Evolutionary conservation across 2,329 filamentous ascomycete genomes (phyloP).

Genomic region (Endocalyx cinctus): DNA sequence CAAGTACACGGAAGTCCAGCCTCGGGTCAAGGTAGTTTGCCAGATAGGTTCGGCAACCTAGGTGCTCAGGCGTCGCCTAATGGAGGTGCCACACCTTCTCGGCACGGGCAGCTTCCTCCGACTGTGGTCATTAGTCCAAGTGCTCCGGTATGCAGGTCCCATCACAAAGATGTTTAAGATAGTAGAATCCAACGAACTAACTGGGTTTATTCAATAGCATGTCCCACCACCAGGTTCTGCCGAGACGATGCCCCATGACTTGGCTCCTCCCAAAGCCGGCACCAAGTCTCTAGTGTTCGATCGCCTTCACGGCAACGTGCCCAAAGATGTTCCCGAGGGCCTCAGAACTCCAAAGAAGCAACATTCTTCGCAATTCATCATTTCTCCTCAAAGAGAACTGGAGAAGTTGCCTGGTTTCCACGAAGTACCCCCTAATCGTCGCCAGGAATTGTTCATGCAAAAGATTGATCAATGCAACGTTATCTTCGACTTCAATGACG

Average conservation of each 20-base stretch:
- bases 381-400: constrained; percentile 91
- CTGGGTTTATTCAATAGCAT: constrained; percentile 54
- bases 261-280: constrained; percentile 87
- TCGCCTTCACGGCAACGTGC: constrained; percentile 84
- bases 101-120: constrained; percentile 65
- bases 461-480: constrained; percentile 99
- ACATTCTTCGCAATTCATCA: constrained; percentile 95
- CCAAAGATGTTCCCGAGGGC: constrained; percentile 94
- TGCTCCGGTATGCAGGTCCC: constrained; percentile 64
- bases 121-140: constrained; percentile 95
- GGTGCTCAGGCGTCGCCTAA: constrained; percentile 39
- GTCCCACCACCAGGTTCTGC: constrained; percentile 86
- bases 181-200: too few relatives aligned
- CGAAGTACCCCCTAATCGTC: constrained; percentile 88
- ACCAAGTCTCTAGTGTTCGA: constrained; percentile 87
- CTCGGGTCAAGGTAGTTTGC: constrained; percentile 24
- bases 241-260: constrained; percentile 96
- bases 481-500: constrained; percentile 99
- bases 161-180: constrained; percentile 6
- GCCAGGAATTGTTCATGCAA: constrained; percentile 98
- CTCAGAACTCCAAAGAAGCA: constrained; percentile 93
- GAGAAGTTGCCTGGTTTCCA: constrained; percentile 98
- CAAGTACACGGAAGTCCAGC: constrained; percentile 26
- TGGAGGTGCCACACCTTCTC: constrained; percentile 57
- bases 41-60: constrained; percentile 33